Evolutionary conservation across 805 yeast genomes (phyloP).

Genomic region (Wickerhamiella dianesei): DNA sequence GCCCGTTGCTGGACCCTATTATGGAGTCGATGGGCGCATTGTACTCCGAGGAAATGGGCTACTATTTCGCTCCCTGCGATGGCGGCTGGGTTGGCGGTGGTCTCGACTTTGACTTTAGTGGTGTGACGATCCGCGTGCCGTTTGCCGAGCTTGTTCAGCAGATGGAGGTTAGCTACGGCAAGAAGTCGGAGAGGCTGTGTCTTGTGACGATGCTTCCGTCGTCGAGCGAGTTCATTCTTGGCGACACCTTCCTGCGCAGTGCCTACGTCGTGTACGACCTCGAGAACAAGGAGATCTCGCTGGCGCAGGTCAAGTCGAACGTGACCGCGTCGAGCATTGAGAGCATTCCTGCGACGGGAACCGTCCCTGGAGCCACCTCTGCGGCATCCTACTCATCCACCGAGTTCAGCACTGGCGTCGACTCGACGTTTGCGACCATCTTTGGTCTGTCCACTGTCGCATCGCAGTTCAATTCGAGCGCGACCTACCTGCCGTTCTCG

Average conservation of each 20-base stretch:
- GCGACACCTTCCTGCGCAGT: conserved; percentile 51
- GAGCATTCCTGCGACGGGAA: conserved; percentile 16
- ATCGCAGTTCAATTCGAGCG: not conserved
- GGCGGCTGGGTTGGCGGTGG: conserved; percentile 13
- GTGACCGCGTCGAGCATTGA: conserved; percentile 19
- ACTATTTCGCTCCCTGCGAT: conserved; percentile 31
- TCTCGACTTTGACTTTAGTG: conserved; percentile 38
- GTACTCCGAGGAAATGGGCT: conserved; percentile 26
- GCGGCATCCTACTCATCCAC: conserved; percentile 17
- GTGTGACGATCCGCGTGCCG: conserved; percentile 36
- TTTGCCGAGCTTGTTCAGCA: conserved; percentile 19
- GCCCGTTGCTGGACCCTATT: conserved; percentile 21
- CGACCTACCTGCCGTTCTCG: not conserved
- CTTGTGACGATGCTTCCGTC: conserved; percentile 20
- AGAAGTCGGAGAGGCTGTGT: conserved; percentile 17
- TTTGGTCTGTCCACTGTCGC: not conserved
- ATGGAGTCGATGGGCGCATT: conserved; percentile 28
- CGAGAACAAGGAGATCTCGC: conserved; percentile 40
- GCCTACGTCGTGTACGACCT: conserved; percentile 58
- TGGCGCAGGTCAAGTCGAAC: conserved; percentile 35
- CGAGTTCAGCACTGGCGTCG: not conserved
- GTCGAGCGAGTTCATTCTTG: conserved; percentile 33
- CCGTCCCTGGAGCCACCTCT: conserved; percentile 20
- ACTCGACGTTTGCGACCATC: conserved; percentile 3
- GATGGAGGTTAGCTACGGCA: conserved; percentile 7